Evolutionary conservation across 2,329 filamentous ascomycete species (phyloP), one percentile per base, ranked within the genome.

Genomic region (Amauroascus verrucosus): DNA sequence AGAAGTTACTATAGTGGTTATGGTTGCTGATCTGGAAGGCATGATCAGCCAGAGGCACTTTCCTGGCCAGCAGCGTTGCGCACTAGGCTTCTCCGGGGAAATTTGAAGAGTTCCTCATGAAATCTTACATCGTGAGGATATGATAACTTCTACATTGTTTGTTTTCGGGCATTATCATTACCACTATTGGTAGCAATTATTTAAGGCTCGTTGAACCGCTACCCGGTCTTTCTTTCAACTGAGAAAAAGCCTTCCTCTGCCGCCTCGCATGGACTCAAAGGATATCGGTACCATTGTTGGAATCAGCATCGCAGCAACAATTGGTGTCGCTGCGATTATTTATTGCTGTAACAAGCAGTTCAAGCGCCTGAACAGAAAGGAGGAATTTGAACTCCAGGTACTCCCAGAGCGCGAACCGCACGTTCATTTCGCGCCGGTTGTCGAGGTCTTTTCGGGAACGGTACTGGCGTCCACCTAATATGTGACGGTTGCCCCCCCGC

Each of bases 341-440:
- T 30, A 49, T 26, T 28, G 22, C 16, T 51, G 32, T 44, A 55
- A 51, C 54, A 55, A 40, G 22, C 18, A n/a, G 2, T 26, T 33
- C 9, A 30, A 54, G 16, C 40, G 35, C 7, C 33, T 37, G 7
- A 16, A 51, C 20, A 24, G 9, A 35, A 53, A 5, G 45, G 22
- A 44, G 16, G 35, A 16, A 26, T 2, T 8, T 14, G 13, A 28
- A 3, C 18, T 38, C 45, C 4, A 22, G 0, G 33, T 46, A 2
- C 40, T 30, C n/a, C 40, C 40, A 6, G 7, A 33, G 11, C 13
- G 38, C 26, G 18, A 45, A 30, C 16, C n/a, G 4, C n/a, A 41
- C 37, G 54, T 56, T 37, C 54, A 38, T 16, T 59, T 58, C 35
- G 26, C 48, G n/a, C 41, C 54, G n/a, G 53, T 24, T 13, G 56